These are phyloP conservation scores for Ustilago lituana DNA, from an alignment of 1,284 basidiomycete genomes.

Conservation along the genomic window DNA sequence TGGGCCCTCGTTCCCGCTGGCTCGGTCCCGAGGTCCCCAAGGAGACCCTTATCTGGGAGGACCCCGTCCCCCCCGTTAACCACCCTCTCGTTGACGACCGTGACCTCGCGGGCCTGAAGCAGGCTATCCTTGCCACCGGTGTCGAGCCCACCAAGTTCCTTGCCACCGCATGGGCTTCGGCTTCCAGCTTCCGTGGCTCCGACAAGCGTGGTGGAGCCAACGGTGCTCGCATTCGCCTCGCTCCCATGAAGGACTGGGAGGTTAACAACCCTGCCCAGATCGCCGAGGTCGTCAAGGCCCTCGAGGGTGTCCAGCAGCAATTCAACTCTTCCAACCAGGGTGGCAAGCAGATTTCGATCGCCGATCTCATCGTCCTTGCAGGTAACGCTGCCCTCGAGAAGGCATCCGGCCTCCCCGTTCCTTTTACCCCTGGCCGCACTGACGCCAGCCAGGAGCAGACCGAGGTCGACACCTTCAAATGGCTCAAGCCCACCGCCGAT, in stretches of 20 bases:
- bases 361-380: conserved; percentile 39
- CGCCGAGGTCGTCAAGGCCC: conserved; percentile 35
- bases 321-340: conserved; percentile 41
- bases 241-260: conserved; percentile 46
- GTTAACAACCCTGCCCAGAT: conserved; percentile 41
- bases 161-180: conserved; percentile 34
- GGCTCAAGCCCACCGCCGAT: conserved; percentile 35
- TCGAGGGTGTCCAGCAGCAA: conserved; percentile 42
- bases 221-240: conserved; percentile 39
- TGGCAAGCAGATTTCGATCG: conserved; percentile 44
- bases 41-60: conserved; percentile 41
- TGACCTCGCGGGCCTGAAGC: conserved; percentile 40
- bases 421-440: conserved; percentile 43
- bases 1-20: conserved; percentile 39
- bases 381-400: conserved; percentile 47
- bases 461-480: conserved; percentile 35
- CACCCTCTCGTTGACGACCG: conserved; percentile 39
- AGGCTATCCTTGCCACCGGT: conserved; percentile 36
- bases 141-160: conserved; percentile 44
- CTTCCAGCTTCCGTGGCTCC: conserved; percentile 33
- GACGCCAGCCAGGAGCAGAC: conserved; percentile 38
- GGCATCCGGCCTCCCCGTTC: conserved; percentile 38
- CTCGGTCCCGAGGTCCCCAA: conserved; percentile 44
- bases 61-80: conserved; percentile 26
- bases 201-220: conserved; percentile 49